These are phyloP conservation scores for Gelatoporia subvermispora DNA, from an alignment of 768 basidiomycete genomes.

Conservation along the genomic window DNA sequence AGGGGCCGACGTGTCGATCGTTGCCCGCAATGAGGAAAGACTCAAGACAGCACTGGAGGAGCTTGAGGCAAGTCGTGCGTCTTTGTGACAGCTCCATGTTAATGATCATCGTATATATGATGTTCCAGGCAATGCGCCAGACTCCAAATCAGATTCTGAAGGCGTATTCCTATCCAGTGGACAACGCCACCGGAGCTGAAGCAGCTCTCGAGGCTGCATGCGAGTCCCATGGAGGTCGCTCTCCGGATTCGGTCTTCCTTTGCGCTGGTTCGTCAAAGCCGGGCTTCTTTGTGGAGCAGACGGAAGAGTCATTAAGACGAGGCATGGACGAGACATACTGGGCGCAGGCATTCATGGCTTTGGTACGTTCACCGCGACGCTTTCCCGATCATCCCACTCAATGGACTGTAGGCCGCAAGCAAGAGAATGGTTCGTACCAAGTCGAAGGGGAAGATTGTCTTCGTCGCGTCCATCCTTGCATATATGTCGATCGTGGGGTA, in stretches of 20 bases:
- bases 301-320: slow-evolving; percentile 49
- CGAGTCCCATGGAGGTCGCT: slow-evolving; percentile 44
- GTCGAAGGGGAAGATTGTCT: slow-evolving; percentile 63
- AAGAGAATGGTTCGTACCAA: slow-evolving; percentile 59
- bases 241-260: slow-evolving; percentile 73
- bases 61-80: slow-evolving; percentile 52
- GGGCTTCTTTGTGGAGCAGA: slow-evolving; percentile 69
- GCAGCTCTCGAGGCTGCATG: slow-evolving; percentile 63
- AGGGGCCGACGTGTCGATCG: slow-evolving; percentile 83
- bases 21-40: slow-evolving; percentile 67
- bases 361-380: slow-evolving; percentile 34
- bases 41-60: slow-evolving; percentile 54
- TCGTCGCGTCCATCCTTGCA: slow-evolving; percentile 71
- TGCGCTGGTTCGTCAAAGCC: slow-evolving; percentile 77
- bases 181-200: slow-evolving; percentile 44
- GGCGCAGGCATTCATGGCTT: slow-evolving; percentile 47
- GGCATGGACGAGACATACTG: slow-evolving; percentile 57
- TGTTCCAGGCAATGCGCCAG: slow-evolving; percentile 44
- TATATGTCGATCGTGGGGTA: slow-evolving; percentile 78
- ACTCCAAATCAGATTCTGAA: slow-evolving; percentile 57
- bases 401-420: slow-evolving; percentile 48
- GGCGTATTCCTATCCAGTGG: slow-evolving; percentile 63
- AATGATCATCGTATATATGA: not conserved
- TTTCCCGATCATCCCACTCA: not conserved
- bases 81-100: not conserved